Evolutionary conservation across 768 basidiomycete species (phyloP), one percentile per base, ranked within the genome.

Genomic region (Suillus weaverae): DNA sequence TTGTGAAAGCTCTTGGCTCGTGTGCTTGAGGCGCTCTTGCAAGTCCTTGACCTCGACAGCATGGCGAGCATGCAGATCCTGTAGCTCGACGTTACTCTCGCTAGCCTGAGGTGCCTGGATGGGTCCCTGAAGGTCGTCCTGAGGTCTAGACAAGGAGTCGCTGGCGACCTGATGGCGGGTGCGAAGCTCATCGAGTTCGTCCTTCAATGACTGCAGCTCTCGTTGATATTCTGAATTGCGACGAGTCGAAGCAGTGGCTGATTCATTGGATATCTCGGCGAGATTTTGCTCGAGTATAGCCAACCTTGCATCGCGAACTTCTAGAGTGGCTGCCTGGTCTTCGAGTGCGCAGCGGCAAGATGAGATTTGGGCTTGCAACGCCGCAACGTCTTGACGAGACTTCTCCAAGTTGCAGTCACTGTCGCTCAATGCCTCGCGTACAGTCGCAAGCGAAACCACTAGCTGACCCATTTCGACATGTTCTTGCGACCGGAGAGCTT

Each of bases 31-130:
- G 44, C 72, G 81, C 20, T 70, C 68, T 59, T 78, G 78, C 30
- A 85, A 63, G 26, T 70, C 70, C 7, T 71, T 73, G 62, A 83
- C 64, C 39, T 80, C 79, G 59, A 76, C 73, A 5, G 76, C 70
- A 54, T 83, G 80, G 61, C 75, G 71, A 41, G 77, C 71, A 60
- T 72, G 57, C n/a, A 67, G 46, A 46, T 60, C 61, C 8, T 62
- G 54, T 26, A 67, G 59, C 55, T 62, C 60, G 18, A 54, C 54
- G 9, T 18, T 55, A 48, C 44, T 66, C 53, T 33, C 44, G 48
- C 46, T 10, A 48, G 46, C 53, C 14, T 53, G 43, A 33, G 55
- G 63, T 16, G 50, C 46, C 4, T 35, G 56, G 33, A 63, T 55
- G 16, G 51, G 66, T 26, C 64, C 67, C 48, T 59, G 41, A 33